Conservation (phyloP, 192 early-diverging fungal genomes). For the Backusella psychrophila region DNA sequence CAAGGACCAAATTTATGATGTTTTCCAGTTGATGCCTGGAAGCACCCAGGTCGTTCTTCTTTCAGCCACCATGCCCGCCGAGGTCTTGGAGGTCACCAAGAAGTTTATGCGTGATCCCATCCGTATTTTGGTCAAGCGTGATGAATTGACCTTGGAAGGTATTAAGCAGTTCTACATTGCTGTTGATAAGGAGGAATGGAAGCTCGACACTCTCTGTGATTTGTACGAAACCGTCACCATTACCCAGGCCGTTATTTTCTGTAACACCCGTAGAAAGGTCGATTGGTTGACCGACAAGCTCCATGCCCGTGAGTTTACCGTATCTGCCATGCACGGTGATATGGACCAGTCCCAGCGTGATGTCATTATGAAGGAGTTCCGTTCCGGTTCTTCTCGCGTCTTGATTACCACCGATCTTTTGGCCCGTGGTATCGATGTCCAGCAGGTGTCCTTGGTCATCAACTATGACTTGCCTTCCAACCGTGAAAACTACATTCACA, state of each 20-base stretch:
- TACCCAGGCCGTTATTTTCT: constrained; percentile 99
- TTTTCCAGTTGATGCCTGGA: constrained; percentile 89
- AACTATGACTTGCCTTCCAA: constrained; percentile 97
- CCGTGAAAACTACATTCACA: constrained; percentile 99
- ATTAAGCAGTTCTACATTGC: constrained; percentile 97
- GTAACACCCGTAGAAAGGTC: constrained; percentile 99
- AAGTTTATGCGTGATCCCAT: constrained; percentile 99
- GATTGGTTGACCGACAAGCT: constrained; percentile 99
- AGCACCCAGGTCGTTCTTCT: constrained; percentile 95
- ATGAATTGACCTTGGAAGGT: constrained; percentile 91
- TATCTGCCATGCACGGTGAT: constrained; percentile 98
- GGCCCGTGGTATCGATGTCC: constrained; percentile 99
- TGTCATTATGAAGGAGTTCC: constrained; percentile 99
- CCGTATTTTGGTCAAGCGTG: constrained; percentile 98
- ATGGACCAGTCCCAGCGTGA: constrained; percentile 97
- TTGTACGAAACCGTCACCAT: constrained; percentile 98
- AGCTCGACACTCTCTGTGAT: constrained; percentile 97
- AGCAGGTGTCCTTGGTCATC: constrained; percentile 98
- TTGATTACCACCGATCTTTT: constrained; percentile 98
- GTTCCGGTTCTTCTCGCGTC: constrained; percentile 93
- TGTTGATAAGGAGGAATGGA: constrained; percentile 99
- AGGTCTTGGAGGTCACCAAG: constrained; percentile 94
- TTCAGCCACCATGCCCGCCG: constrained; percentile 94
- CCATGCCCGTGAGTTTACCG: constrained; percentile 86
- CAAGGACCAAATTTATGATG: constrained; percentile 98